Evolutionary conservation across 2,329 filamentous ascomycete species (phyloP).

Genomic region (Arthrobotrys sinensis): DNA sequence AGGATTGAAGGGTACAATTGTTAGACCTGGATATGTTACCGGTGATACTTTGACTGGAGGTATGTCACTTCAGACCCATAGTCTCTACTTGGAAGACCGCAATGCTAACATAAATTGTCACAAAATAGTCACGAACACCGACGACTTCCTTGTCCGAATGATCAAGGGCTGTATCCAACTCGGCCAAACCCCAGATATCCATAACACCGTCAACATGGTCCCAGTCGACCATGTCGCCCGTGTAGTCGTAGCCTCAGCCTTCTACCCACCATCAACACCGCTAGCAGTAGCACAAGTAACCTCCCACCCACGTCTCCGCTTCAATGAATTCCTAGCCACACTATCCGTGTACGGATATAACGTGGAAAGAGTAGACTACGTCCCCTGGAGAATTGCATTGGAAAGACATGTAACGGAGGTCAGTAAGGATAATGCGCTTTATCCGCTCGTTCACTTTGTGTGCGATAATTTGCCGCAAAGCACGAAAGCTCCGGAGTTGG

Average conservation of each 20-base stretch:
- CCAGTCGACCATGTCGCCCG: constrained; percentile 86
- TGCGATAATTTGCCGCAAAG: constrained; percentile 78
- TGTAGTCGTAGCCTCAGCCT: constrained; percentile 81
- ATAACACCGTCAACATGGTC: constrained; percentile 90
- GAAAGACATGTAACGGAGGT: constrained; percentile 77
- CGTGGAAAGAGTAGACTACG: constrained; percentile 77
- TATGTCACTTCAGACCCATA: constrained; percentile 61
- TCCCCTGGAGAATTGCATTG: constrained; percentile 78
- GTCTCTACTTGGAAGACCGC: not conserved
- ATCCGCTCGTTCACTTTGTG: constrained; percentile 82
- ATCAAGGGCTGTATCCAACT: constrained; percentile 90
- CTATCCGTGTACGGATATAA: constrained; percentile 82
- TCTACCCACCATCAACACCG: constrained; percentile 74
- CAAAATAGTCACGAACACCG: constrained; percentile 76
- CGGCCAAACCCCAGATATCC: constrained; percentile 79
- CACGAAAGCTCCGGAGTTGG: constrained; percentile 80
- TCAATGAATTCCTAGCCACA: constrained; percentile 82
- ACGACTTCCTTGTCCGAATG: constrained; percentile 91
- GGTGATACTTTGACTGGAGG: constrained; percentile 79
- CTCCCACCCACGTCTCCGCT: constrained; percentile 81
- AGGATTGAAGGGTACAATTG: constrained; percentile 81
- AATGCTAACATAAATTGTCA: constrained; percentile 12
- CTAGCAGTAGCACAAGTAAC: constrained; percentile 82
- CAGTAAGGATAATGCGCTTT: constrained; percentile 79
- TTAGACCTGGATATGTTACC: constrained; percentile 88